Conservation (phyloP, 1,284 basidiomycete genomes). For the Boletus subluridellus region DNA sequence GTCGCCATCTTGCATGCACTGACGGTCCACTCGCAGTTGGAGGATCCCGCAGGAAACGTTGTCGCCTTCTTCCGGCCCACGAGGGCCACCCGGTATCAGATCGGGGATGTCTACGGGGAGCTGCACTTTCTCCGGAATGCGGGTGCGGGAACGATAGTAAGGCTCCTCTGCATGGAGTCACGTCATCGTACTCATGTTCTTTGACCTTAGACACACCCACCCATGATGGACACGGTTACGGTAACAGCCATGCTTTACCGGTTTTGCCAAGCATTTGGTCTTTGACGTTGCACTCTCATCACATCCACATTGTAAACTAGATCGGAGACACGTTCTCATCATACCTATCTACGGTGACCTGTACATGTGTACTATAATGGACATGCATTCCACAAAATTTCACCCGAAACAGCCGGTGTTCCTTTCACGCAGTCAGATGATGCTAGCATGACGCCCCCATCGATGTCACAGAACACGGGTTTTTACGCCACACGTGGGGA, state of each 20-base stretch:
- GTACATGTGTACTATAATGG: constrained; percentile 35
- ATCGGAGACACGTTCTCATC: constrained; percentile 29
- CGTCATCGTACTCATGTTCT: constrained; percentile 25
- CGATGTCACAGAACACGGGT: constrained; percentile 30
- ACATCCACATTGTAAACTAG: constrained; percentile 36
- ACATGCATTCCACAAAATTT: constrained; percentile 30
- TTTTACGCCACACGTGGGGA: constrained; percentile 34
- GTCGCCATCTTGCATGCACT: constrained; percentile 20
- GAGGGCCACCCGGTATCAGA: constrained; percentile 70
- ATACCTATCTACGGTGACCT: constrained; percentile 31
- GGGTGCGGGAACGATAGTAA: constrained; percentile 75
- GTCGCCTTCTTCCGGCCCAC: constrained; percentile 76
- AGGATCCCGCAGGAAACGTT: constrained; percentile 62
- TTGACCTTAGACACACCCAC: constrained; percentile 66
- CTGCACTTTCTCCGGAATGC: constrained; percentile 74
- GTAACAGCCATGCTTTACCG: constrained; percentile 81
- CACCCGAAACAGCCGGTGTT: constrained; percentile 22
- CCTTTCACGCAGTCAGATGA: constrained; percentile 26
- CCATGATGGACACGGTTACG: constrained; percentile 81
- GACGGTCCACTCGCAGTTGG: constrained; percentile 47
- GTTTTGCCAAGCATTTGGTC: constrained; percentile 65
- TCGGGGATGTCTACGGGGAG: constrained; percentile 80
- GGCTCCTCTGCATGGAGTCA: constrained; percentile 12
- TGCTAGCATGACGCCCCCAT: constrained; percentile 14
- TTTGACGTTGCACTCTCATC: constrained; percentile 41